These are phyloP conservation scores for Metschnikowia bowlesiae DNA, from an alignment of 805 yeast species.

Conservation along the genomic window DNA sequence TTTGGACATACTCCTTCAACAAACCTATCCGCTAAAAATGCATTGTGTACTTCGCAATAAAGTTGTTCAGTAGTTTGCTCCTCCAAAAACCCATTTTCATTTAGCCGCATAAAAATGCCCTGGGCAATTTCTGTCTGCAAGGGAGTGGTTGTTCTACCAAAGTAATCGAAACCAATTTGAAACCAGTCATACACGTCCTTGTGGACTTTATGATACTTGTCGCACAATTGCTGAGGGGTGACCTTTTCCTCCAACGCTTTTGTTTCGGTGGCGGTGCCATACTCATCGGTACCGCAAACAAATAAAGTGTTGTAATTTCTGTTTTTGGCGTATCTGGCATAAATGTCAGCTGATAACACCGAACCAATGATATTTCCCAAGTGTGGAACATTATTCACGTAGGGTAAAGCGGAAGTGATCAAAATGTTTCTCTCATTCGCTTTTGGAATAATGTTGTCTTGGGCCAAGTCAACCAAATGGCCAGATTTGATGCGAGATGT, in stretches of 20 bases:
- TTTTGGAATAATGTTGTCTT: conserved; percentile 49
- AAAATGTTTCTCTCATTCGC: conserved; percentile 72
- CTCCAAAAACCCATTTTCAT: conserved; percentile 76
- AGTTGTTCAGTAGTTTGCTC: conserved; percentile 86
- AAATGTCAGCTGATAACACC: conserved; percentile 91
- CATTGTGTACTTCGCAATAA: conserved; percentile 85
- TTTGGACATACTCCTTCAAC: conserved; percentile 98
- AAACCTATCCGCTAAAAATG: conserved; percentile 91
- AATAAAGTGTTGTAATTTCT: conserved; percentile 83
- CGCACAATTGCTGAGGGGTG: conserved; percentile 85
- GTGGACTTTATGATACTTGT: conserved; percentile 83
- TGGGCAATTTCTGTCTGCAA: conserved; percentile 94
- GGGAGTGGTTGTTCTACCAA: conserved; percentile 93
- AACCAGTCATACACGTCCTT: conserved; percentile 94
- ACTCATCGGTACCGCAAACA: conserved; percentile 97
- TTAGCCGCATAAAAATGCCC: conserved; percentile 74
- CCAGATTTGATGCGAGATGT: conserved; percentile 29
- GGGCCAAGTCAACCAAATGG: conserved; percentile 27
- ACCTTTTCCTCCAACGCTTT: conserved; percentile 93
- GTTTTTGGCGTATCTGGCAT: conserved; percentile 81
- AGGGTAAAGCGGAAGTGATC: conserved; percentile 95
- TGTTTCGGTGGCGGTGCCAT: conserved; percentile 99
- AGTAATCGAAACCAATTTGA: conserved; percentile 87
- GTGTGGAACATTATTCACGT: conserved; percentile 98
- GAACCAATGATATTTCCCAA: conserved; percentile 96